Conservation (phyloP, 352 stramenopile species). For the Phytopythium mirpurense region DNA sequence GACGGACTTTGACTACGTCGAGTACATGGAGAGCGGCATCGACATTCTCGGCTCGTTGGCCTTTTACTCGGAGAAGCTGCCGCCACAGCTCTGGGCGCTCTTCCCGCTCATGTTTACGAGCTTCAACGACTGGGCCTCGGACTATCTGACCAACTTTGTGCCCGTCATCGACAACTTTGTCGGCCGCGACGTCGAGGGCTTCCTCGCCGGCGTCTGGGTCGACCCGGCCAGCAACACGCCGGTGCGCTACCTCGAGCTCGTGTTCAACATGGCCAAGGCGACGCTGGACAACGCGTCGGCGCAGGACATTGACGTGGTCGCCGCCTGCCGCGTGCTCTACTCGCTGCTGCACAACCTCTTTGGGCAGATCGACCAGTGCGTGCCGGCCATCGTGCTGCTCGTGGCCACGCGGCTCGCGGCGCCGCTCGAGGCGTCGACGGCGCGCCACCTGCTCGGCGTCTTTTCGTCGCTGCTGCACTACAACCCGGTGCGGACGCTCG, state of each 20-base stretch:
- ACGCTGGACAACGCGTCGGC: slow-evolving; percentile 57
- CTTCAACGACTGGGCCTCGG: slow-evolving; percentile 94
- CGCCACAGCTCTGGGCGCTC: slow-evolving; percentile 91
- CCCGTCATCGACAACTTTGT: slow-evolving; percentile 97
- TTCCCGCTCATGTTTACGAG: slow-evolving; percentile 95
- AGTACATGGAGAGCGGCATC: slow-evolving; percentile 96
- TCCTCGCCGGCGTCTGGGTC: slow-evolving; percentile 45
- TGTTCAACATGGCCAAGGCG: slow-evolving; percentile 74
- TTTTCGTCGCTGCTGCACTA: slow-evolving; percentile 92
- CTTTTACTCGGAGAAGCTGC: slow-evolving; percentile 93
- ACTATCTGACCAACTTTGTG: slow-evolving; percentile 96
- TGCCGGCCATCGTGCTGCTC: slow-evolving; percentile 69
- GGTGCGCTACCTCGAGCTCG: slow-evolving; percentile 71
- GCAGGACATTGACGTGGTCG: slow-evolving; percentile 72
- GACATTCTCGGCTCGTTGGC: slow-evolving; percentile 96
- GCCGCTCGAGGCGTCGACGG: slow-evolving; percentile 61
- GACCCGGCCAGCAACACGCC: slow-evolving; percentile 33
- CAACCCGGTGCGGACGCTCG: slow-evolving; percentile 88
- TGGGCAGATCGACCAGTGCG: slow-evolving; percentile 71
- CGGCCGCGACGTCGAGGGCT: slow-evolving; percentile 65
- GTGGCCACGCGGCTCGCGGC: slow-evolving; percentile 54
- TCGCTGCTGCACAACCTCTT: slow-evolving; percentile 84
- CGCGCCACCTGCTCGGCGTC: slow-evolving; percentile 86
- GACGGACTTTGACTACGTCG: slow-evolving; percentile 93
- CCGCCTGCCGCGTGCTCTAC: slow-evolving; percentile 68